These are phyloP conservation scores for Candida dendrica DNA, from an alignment of 805 yeast species.

Conservation along the genomic window DNA sequence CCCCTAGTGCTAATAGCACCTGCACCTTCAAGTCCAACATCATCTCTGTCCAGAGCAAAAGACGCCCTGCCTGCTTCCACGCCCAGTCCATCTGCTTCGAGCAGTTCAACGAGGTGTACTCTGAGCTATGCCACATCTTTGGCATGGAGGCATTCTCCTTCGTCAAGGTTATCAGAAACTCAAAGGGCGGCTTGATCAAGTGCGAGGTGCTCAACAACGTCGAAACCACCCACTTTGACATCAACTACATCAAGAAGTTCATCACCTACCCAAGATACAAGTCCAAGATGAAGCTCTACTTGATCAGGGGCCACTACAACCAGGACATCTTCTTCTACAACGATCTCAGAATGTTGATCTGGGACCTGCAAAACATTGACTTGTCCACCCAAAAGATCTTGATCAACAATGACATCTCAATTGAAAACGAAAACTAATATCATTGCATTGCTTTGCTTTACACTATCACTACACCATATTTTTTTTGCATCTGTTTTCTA, in stretches of 20 bases:
- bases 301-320: constrained; percentile 17
- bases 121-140: constrained; percentile 14
- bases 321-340: constrained; percentile 22
- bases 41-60: not conserved
- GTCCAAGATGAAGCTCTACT: constrained; percentile 35
- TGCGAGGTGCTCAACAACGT: constrained; percentile 23
- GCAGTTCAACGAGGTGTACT: constrained; percentile 4
- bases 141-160: constrained; percentile 21
- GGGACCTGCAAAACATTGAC: constrained; percentile 17
- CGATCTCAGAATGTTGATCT: constrained; percentile 22
- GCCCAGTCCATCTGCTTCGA: not conserved
- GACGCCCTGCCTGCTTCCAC: not conserved
- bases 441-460: too few species aligned
- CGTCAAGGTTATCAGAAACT: constrained; percentile 31
- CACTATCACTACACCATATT: too few species aligned
- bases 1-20: too few species aligned
- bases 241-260: constrained; percentile 26
- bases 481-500: not conserved
- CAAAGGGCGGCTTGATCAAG: constrained; percentile 30
- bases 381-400: constrained; percentile 14
- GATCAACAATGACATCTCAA: constrained; percentile 14
- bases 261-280: constrained; percentile 38
- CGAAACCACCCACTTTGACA: constrained; percentile 5
- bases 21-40: not conserved
- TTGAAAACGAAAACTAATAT: constrained; percentile 1